A percentile compares a stretch with the other conserved stretches of the same genome.
These are phyloP conservation scores for Talaromyces nanjingensis DNA, from an alignment of 495 filamentous ascomycete genomes.

Conservation along the genomic window DNA sequence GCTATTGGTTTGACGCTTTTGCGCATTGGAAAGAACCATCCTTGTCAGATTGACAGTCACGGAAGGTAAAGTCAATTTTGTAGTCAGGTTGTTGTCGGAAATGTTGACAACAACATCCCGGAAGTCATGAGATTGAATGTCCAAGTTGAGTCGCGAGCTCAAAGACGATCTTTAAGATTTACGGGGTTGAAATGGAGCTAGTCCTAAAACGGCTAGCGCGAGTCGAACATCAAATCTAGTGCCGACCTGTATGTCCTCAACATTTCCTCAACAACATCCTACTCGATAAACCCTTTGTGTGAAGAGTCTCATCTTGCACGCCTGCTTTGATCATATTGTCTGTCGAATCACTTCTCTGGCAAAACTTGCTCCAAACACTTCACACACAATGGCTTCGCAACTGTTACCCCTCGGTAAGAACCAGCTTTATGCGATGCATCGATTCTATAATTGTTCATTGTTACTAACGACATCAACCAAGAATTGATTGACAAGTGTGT, in stretches of 20 bases:
- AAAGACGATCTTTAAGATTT: neutral
- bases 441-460: slow-evolving; percentile 14
- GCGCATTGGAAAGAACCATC: slow-evolving; percentile 8
- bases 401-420: slow-evolving; percentile 65
- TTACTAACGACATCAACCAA: slow-evolving; percentile 25
- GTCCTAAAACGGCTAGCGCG: neutral
- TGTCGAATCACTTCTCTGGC: neutral
- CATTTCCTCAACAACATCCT: neutral
- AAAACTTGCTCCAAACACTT: neutral
- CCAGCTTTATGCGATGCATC: slow-evolving; percentile 5
- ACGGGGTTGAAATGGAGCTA: neutral
- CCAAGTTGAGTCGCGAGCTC: neutral
- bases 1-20: slow-evolving; percentile 1
- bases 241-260: neutral
- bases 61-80: neutral
- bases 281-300: neutral
- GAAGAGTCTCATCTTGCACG: neutral
- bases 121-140: neutral
- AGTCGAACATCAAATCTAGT: neutral
- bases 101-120: neutral
- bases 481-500: slow-evolving; percentile 99
- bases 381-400: slow-evolving; percentile 61
- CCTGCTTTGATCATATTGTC: neutral
- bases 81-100: neutral
- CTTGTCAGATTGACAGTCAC: neutral